Conservation (phyloP, 306 rosid genomes). For the Crotalaria pallida region DNA sequence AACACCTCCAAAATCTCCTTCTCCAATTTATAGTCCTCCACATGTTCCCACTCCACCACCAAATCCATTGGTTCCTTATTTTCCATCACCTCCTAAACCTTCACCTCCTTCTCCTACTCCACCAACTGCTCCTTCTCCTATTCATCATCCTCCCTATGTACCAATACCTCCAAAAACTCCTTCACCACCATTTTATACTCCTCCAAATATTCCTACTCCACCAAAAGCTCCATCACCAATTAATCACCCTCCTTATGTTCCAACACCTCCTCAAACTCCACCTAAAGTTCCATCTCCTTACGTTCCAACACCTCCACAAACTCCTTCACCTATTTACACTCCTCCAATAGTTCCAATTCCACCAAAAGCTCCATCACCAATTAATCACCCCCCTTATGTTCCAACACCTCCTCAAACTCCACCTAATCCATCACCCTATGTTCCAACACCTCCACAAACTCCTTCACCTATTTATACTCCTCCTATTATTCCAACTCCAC, state of each 20-base stretch:
- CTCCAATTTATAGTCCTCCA: not conserved
- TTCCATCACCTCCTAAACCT: not conserved
- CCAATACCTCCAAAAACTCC: constrained; percentile 1
- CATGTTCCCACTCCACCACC: not conserved
- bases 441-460: not conserved
- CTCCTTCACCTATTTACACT: not conserved
- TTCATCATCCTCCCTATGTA: no score
- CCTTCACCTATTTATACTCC: not conserved
- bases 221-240: not conserved
- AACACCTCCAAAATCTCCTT: not conserved
- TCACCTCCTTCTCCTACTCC: not conserved
- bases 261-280: constrained; percentile 10
- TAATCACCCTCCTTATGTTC: not conserved
- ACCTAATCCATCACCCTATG: not conserved
- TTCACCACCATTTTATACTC: not conserved
- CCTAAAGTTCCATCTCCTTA: constrained; percentile 6
- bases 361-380: not conserved
- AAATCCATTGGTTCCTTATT: not conserved
- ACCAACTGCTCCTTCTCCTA: no score
- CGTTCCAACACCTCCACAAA: not conserved
- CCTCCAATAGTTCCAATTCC: not conserved
- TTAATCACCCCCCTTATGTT: not conserved
- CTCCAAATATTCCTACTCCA: not conserved
- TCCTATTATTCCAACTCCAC: not conserved
- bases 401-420: no score